These are phyloP conservation scores for Ascochyta clinopodiicola DNA, from an alignment of 2,329 filamentous ascomycete genomes.

Conservation along the genomic window DNA sequence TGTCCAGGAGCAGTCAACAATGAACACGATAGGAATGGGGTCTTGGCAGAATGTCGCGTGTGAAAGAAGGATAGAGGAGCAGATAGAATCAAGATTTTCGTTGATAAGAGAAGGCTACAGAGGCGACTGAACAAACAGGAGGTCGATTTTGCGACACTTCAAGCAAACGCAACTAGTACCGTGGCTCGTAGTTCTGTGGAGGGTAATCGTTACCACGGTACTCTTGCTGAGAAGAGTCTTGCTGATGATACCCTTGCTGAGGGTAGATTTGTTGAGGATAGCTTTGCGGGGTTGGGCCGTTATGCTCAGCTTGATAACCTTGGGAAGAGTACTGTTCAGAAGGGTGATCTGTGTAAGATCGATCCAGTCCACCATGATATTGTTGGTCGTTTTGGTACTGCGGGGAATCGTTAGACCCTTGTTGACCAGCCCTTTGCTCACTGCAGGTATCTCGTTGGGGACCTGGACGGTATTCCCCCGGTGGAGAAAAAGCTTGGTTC, in stretches of 20 bases:
- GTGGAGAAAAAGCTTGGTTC: conserved; percentile 6
- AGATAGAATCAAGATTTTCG: too few species aligned
- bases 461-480: conserved; percentile 10
- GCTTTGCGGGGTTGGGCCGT: conserved; percentile 7
- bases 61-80: too few species aligned
- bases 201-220: conserved; percentile 17
- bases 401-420: conserved; percentile 11
- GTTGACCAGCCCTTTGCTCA: conserved; percentile 6
- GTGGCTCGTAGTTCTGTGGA: conserved; percentile 16
- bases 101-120: too few species aligned
- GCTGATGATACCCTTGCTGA: conserved; percentile 15
- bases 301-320: conserved; percentile 7
- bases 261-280: conserved; percentile 15
- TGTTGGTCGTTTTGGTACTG: conserved; percentile 18
- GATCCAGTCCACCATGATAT: conserved; percentile 11
- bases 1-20: too few species aligned
- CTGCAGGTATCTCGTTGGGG: conserved; percentile 9
- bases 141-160: neutral
- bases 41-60: too few species aligned
- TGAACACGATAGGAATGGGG: too few species aligned
- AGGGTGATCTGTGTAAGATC: neutral
- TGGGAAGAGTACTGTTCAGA: too few species aligned
- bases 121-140: too few species aligned
- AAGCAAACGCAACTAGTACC: neutral
- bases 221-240: neutral